Conservation (phyloP, 2,329 filamentous ascomycete genomes). For the Arthrinium phaeospermum region DNA sequence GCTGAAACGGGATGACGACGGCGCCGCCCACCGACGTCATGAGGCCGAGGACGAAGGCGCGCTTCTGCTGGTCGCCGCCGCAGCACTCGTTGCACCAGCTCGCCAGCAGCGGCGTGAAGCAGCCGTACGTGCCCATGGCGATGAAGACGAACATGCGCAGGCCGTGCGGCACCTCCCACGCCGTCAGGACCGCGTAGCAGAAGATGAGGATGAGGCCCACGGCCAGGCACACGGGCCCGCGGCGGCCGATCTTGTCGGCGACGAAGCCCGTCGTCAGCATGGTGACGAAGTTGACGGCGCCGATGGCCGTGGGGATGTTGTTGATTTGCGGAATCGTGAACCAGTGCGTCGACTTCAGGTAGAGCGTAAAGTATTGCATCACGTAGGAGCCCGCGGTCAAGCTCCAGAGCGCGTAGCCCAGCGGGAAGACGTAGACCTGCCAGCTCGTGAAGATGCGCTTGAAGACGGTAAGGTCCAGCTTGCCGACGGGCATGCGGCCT, state of each 20-base stretch:
- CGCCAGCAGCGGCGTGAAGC: conserved; percentile 47
- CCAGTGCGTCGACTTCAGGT: conserved; percentile 42
- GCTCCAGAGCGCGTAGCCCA: conserved; percentile 46
- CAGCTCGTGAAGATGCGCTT: conserved; percentile 46
- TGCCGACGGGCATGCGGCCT: conserved; percentile 44
- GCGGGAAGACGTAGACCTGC: conserved; percentile 51
- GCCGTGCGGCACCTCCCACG: conserved; percentile 44
- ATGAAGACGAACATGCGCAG: conserved; percentile 48
- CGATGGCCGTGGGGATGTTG: conserved; percentile 50
- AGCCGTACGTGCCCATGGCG: conserved; percentile 46
- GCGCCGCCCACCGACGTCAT: conserved; percentile 45
- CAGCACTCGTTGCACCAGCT: conserved; percentile 48
- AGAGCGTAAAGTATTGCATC: conserved; percentile 48
- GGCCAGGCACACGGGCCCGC: conserved; percentile 43
- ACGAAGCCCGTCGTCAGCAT: conserved; percentile 40
- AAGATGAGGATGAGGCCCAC: conserved; percentile 43
- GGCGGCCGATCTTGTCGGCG: conserved; percentile 41
- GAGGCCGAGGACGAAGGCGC: conserved; percentile 46
- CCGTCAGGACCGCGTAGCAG: conserved; percentile 43
- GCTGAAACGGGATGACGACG: conserved; percentile 46
- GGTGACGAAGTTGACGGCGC: conserved; percentile 49
- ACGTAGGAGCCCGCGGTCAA: conserved; percentile 46
- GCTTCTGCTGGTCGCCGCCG: conserved; percentile 49
- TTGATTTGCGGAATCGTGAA: conserved; percentile 49
- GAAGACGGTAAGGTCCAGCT: conserved; percentile 44